Conservation (phyloP, 225 moss, liverwort and hornwort species). For the Bryoerythrophyllum caledonicum region DNA sequence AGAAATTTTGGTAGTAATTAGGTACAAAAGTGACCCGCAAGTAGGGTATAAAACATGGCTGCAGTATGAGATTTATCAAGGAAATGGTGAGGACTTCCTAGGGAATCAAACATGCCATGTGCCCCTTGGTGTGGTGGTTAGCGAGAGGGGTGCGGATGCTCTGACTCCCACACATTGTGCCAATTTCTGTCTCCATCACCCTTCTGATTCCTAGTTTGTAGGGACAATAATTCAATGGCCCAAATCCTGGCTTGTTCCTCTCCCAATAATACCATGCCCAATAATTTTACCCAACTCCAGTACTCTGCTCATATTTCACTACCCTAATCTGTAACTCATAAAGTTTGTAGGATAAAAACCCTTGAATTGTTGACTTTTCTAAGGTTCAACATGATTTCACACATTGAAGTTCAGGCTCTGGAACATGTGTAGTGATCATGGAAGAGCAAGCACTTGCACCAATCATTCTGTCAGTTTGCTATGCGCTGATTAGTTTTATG, state of each 20-base stretch:
- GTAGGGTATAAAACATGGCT: no score
- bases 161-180: no score
- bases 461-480: not conserved
- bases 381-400: not conserved
- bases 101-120: no score
- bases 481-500: not conserved
- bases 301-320: not conserved
- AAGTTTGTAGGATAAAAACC: no score
- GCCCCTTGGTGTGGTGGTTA: no score
- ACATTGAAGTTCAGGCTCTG: no score
- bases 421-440: not conserved
- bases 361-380: not conserved
- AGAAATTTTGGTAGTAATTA: no score
- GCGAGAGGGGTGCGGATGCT: no score
- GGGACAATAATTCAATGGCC: slow-evolving; percentile 26
- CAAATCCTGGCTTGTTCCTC: not conserved
- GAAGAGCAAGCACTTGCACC: not conserved
- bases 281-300: not conserved
- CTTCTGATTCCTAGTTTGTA: not conserved
- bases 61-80: no score
- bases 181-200: not conserved
- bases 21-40: no score
- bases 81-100: no score
- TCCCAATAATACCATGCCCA: slow-evolving; percentile 23
- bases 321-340: not conserved